Base-by-base conservation (phyloP, 1,139 yeast species). In the Kodamaea suecica region DNA sequence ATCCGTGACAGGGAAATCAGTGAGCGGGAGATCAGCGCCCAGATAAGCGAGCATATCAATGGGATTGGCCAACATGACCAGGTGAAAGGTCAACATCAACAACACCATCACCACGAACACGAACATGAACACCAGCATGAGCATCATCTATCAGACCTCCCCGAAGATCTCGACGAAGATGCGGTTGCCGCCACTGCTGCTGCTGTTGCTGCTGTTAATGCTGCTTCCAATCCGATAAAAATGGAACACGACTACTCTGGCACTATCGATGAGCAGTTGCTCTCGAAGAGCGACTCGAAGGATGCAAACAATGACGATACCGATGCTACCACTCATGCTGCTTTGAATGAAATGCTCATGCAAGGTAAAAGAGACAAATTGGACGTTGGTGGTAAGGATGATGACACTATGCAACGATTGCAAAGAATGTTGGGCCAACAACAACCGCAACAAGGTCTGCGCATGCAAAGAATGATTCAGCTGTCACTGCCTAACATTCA, bases 231-330 rank as follows among this genome's bases (percentile, higher is more conserved):
- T 27, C 30, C 63, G 28, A 43, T 49, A 32, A 45, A 41, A 37
- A 50, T 52, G 21, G 59, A 59, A 30, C 68, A 63, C 42, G 70
- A 64, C 43, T 68, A 66, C 47, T 52, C 72, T 34, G 59, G 59
- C 43, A 68, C 67, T 48, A 70, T 70, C 39, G 75, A 70, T 44
- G 74, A 70, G 48, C 75, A 70, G 49, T 57, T 70, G 38, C 57
- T 68, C 12, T 11, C 26, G 9, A 23, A 34, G 37, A 19, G 27
- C 24, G 19, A 17, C 13, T 11, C 28, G 15, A 25, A 25, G 7
- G 31, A 33, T 16, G 17, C n/a, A n/a, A n/a, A n/a, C 5, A 5
- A 12, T 6, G 26, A 12, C 13, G 71, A 61, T 14, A 67, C 59
- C 14, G 14, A 26, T 16, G 37, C 34, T 10, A 23, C 30, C 23